Conservation (phyloP, 331 rosid genomes). For the Quercus phellos region DNA sequence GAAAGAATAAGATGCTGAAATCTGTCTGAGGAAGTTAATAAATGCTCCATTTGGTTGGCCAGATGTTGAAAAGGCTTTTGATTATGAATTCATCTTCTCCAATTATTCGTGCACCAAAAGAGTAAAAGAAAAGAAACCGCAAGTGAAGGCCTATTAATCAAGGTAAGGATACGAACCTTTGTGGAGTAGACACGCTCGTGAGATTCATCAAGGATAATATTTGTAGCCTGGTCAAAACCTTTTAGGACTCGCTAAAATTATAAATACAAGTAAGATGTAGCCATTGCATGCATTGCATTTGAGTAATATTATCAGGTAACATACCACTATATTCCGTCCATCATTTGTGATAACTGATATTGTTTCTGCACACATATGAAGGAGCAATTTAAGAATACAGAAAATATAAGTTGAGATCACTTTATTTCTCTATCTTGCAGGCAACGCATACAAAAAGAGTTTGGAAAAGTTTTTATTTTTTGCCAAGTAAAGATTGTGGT, state of each 20-base stretch:
- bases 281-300: neutral
- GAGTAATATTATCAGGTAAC: slow-evolving; percentile 6
- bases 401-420: neutral
- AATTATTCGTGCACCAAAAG: too few relatives aligned
- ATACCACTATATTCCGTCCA: slow-evolving; percentile 96
- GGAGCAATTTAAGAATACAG: neutral
- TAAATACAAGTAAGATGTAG: neutral
- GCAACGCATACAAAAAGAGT: neutral
- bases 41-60: neutral
- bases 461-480: neutral
- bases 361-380: slow-evolving; percentile 51
- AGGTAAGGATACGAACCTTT: slow-evolving; percentile 46
- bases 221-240: slow-evolving; percentile 98
- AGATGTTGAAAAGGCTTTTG: neutral
- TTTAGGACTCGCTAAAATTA: slow-evolving; percentile 66
- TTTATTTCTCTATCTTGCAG: neutral
- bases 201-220: slow-evolving; percentile 93
- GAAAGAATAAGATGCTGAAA: too few relatives aligned
- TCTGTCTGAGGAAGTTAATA: neutral
- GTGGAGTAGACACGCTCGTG: slow-evolving; percentile 95
- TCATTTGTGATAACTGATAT: slow-evolving; percentile 95
- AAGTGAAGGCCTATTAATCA: neutral
- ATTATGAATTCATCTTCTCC: too few relatives aligned
- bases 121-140: too few relatives aligned
- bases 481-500: too few relatives aligned